Base-by-base conservation (phyloP, 2,329 filamentous ascomycete species). In the Talaromyces verruculosus region DNA sequence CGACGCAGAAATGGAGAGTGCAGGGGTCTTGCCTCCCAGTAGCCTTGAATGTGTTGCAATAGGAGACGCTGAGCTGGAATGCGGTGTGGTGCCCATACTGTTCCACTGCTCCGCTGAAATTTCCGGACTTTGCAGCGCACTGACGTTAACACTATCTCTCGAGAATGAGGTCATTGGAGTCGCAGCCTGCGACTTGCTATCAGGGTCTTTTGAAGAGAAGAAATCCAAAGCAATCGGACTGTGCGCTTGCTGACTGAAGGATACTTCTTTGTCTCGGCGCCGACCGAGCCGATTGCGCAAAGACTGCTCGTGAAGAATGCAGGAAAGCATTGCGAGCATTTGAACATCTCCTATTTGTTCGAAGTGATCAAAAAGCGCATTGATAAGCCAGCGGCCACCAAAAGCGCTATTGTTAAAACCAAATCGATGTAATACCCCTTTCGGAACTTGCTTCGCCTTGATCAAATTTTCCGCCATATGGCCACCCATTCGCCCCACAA, bases 321-420 rank as follows among this genome's bases (percentile, higher is more conserved):
- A 88, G 3, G 87, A 86, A 43, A 89, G 75, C 83, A 87, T 87
- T n/a, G 86, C 87, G 39, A 89, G 80, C 84, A 88, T 88, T 72
- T 89, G 87, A 1, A 87, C 78, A 73, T 89, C 86, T n/a, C 84
- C 87, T 41, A 84, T 79, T 8, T 75, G 77, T 71, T 89, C 87
- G 67, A 87, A 89, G 73, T 88, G 82, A 10, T 84, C 79, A 65
- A 89, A 86, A 39, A 89, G 77, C 17, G 83, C 79, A 17, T 84
- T 81, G 41, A 88, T 81, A 22, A 89, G 78, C 83, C 85, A 88
- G 25, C 78, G 76, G 47, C 78, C 77, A 17, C 83, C 86, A 59
- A 88, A 79, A 5, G 85, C 81, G 76, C 87, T 84, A 64, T 84
- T 78, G 7, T 84, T 85, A 85, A 86, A 88, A 70, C 83, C 53